Conservation (phyloP, 2,329 filamentous ascomycete genomes). For the Talaromyces amestolkiae region DNA sequence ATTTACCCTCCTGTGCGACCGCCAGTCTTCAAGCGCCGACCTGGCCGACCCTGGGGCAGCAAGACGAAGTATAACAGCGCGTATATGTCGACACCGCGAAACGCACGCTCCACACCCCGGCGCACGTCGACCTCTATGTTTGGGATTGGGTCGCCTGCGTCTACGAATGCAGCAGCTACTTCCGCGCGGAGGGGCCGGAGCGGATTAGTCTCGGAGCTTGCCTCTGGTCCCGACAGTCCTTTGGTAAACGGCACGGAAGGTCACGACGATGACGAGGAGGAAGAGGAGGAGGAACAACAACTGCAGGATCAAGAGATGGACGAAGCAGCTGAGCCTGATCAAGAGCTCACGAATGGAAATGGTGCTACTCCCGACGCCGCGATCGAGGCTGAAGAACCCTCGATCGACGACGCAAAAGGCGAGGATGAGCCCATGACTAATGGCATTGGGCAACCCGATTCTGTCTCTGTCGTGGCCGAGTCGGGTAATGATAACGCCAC, state of each 20-base stretch:
- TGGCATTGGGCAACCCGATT: not conserved
- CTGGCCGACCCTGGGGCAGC: constrained; percentile 39
- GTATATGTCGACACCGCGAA: constrained; percentile 32
- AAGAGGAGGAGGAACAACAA: not conserved
- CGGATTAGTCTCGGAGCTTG: constrained; percentile 21
- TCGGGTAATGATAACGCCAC: not conserved
- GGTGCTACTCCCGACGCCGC: not conserved
- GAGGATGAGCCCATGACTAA: constrained; percentile 1
- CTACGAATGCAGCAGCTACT: constrained; percentile 19
- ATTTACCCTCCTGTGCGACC: constrained; percentile 44
- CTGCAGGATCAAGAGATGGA: not conserved
- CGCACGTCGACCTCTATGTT: constrained; percentile 29
- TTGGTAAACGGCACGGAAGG: not conserved
- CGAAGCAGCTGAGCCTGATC: not conserved
- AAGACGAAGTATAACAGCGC: constrained; percentile 28
- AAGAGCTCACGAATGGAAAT: not conserved
- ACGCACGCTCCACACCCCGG: constrained; percentile 39
- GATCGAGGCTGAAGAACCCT: not conserved
- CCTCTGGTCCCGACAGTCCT: constrained; percentile 9
- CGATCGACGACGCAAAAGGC: not conserved
- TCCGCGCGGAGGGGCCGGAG: constrained; percentile 34
- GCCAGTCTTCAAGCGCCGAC: constrained; percentile 35
- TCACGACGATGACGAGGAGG: not conserved
- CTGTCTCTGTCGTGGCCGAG: not conserved
- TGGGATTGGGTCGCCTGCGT: constrained; percentile 31